Conservation (phyloP, 2,329 filamentous ascomycete species). For the Atkinsonella texensis region DNA sequence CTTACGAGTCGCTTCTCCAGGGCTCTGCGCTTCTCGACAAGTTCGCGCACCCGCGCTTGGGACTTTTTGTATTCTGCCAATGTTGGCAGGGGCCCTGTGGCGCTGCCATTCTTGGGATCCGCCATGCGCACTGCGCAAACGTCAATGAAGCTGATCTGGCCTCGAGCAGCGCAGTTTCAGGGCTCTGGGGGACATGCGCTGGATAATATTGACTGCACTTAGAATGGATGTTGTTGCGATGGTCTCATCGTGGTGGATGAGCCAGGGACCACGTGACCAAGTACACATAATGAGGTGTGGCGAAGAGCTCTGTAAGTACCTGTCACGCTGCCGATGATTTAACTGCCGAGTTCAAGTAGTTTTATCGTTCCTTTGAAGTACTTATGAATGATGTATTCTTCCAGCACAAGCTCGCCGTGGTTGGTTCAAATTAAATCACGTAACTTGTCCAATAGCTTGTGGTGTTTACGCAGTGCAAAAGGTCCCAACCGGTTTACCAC, state of each 20-base stretch:
- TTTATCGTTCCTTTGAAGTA: too few relatives aligned
- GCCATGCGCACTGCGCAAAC: slow-evolving; percentile 17
- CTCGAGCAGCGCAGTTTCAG: background rate
- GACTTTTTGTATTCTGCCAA: slow-evolving; percentile 39
- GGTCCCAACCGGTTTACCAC: too few relatives aligned
- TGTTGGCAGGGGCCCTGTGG: slow-evolving; percentile 19
- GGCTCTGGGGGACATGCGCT: background rate
- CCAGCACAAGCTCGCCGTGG: too few relatives aligned
- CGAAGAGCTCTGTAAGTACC: too few relatives aligned
- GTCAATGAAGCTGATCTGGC: background rate
- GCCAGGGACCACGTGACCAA: slow-evolving; percentile 1
- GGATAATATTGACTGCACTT: background rate
- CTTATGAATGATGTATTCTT: too few relatives aligned
- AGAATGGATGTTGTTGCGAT: background rate
- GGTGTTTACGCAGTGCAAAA: too few relatives aligned
- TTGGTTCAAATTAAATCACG: too few relatives aligned
- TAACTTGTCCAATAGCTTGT: too few relatives aligned
- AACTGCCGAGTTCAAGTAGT: too few relatives aligned
- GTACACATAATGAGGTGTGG: too few relatives aligned
- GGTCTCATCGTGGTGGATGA: background rate
- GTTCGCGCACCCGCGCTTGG: slow-evolving; percentile 33
- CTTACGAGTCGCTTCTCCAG: slow-evolving; percentile 27
- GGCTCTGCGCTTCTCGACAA: slow-evolving; percentile 31
- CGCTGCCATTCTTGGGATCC: slow-evolving; percentile 18
- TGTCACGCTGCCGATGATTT: too few relatives aligned